Conservation (phyloP, 306 rosid genomes). For the Alnus rubra region DNA sequence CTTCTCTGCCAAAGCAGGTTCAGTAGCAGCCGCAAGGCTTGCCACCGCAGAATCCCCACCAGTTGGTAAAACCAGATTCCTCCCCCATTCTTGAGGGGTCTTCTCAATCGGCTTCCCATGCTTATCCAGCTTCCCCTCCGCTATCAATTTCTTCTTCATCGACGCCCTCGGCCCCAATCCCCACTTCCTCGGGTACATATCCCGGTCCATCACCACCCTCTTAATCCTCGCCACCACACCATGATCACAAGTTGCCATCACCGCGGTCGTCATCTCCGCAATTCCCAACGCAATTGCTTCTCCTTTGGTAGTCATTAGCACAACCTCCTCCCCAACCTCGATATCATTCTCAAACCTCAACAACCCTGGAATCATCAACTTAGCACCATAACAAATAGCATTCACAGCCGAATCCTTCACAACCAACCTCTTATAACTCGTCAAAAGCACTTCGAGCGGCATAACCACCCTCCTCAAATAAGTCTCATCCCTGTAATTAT, state of each 20-base stretch:
- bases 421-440: conserved; percentile 79
- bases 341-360: conserved; percentile 79
- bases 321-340: conserved; percentile 79
- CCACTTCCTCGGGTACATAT: conserved; percentile 88
- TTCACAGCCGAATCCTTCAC: conserved; percentile 87
- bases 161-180: conserved; percentile 85
- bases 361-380: conserved; percentile 84
- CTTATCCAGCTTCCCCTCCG: conserved; percentile 69
- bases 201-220: conserved; percentile 91
- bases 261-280: conserved; percentile 89
- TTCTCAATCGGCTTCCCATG: conserved; percentile 72
- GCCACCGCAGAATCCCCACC: conserved; percentile 70
- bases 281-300: conserved; percentile 85
- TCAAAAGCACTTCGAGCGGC: conserved; percentile 73
- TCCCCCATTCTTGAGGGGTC: conserved; percentile 70
- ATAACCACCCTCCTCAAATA: conserved; percentile 79
- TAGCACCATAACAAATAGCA: conserved; percentile 87
- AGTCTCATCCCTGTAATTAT: conserved; percentile 64
- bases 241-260: conserved; percentile 88
- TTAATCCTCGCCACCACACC: conserved; percentile 83
- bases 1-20: conserved; percentile 25
- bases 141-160: conserved; percentile 69
- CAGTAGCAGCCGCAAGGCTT: conserved; percentile 51
- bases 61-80: conserved; percentile 59
- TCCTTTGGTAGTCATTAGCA: conserved; percentile 81